Base-by-base conservation (phyloP, 75 land plant genomes). In the Gnetum montanum region DNA sequence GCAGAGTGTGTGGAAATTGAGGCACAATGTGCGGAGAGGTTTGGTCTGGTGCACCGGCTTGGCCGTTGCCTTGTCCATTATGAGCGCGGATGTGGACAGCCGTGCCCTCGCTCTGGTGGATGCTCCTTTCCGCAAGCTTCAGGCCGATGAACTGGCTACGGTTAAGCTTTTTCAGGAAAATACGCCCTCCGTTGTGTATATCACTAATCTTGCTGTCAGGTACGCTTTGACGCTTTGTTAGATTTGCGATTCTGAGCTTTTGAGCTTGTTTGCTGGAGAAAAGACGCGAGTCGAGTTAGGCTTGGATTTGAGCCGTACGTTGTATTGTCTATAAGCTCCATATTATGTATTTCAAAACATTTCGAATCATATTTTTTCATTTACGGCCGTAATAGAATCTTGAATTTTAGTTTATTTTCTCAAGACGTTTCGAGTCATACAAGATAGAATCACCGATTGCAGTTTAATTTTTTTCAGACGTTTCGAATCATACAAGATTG, bases 181-280 rank as follows among this genome's bases (percentile, higher is more conserved):
- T 65, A 93, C 98, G 3, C 98, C 98, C n/a, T 93, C 98, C 16
- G 98, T 93, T 34, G 98, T 93, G 43, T 88, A 93, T 60, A 93
- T 93, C 64, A 93, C 98, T 47, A 93, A 93, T 64, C 95, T 93
- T 15, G 98, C 98, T 26, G 81, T 66, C 52, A 75, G 80, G 97
- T 93, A 54, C 1, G 33, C 49, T 31, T 29, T n/a, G n/a, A n/a
- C n/a, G 43, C 6, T 19, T 29, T 13, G 29, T 31, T 5, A 29
- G 4, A 4, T 16, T 50, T 63, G 3, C 8, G 4, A 6, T 43
- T 52, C 38, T 28, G 26, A 12, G 0, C 4, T 36, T 59, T 53
- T 28, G 24, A 49, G 30, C 40, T 58, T 27, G 8, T 13, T 57
- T 43, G 20, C 28, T 27, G 40, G 29, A 27, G 16, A 40, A 29